phyloP scores from a whole-genome alignment of 2,329 filamentous ascomycete genomes.

The Colletotrichum orchidophilum region DNA sequence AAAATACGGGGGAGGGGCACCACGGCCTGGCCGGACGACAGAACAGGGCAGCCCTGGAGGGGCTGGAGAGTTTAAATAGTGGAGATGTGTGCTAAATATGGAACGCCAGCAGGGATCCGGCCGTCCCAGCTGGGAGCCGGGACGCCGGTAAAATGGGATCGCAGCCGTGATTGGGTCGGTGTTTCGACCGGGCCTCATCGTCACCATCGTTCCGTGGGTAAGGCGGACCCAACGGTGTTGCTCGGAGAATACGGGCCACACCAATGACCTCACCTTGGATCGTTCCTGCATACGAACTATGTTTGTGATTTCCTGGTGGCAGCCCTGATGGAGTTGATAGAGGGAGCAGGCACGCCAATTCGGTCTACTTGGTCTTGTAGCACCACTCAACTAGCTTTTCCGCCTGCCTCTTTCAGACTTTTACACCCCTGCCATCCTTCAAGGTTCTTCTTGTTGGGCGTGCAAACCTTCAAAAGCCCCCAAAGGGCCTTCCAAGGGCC shows the following conservation, averaged over 20 bases:
- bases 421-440: background rate
- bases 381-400: background rate
- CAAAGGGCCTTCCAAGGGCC: background rate
- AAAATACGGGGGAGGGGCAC: background rate
- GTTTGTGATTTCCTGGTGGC: background rate
- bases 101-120: background rate
- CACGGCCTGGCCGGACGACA: conserved; percentile 14
- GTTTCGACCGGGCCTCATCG: conserved; percentile 7
- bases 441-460: background rate
- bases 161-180: conserved; percentile 22
- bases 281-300: conserved; percentile 13
- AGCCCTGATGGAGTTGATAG: background rate
- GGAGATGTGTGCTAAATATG: conserved; percentile 18
- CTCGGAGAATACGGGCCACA: conserved; percentile 4
- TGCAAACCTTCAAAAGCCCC: background rate
- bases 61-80: too few relatives aligned
- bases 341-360: background rate
- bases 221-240: background rate
- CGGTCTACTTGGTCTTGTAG: conserved; percentile 3
- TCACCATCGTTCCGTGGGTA: background rate
- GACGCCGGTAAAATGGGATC: conserved; percentile 20
- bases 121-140: conserved; percentile 14
- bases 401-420: conserved; percentile 15
- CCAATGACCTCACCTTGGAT: conserved; percentile 1
- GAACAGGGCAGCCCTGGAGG: too few relatives aligned